Base-by-base conservation (phyloP, 345 rosid species). In the Melaleuca quinquenervia region DNA sequence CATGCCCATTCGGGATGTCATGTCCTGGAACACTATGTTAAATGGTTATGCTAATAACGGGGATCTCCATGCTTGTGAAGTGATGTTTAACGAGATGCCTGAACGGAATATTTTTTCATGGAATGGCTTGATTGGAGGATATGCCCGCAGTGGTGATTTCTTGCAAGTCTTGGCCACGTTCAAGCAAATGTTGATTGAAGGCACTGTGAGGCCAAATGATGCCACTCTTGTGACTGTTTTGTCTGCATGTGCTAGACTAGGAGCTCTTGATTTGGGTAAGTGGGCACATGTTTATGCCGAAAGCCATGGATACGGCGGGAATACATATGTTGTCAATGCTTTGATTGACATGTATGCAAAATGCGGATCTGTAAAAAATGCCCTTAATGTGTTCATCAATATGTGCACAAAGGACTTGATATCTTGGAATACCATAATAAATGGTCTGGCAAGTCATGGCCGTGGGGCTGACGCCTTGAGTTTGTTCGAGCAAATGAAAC, bases 331-430 rank as follows among this genome's bases (percentile, higher is more conserved):
- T 74, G 92, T 93, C 88, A 96, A 95, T 88, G 96, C 95, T 55
- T 88, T 96, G 90, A 90, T 95, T 16, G 99, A 97, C 90, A 92
- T 94, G 96, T 95, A 96, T 91, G 96, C 95, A 18, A 97, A 95
- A 90, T 94, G 96, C 27, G 99, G 98, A 82, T 44, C 78, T 4
- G 88, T 96, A 85, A 92, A 91, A 84, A 88, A 89, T 86, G 96
- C 98, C 55, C 56, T 94, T 62, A 87, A 88, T 70, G 90, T 95
- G 53, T 97, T 97, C 85, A 87, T 87, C 60, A 83, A 89, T 51
- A 90, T 92, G 96, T 75, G 89, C 18, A 86, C 74, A 84, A 94
- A 92, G 87, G 98, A 97, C 91, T 88, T 97, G 88, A 91, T 96
- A 36, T 94, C 94, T 82, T 97, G 99, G 98, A 97, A 95, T 84